Base-by-base conservation (phyloP, 192 early-diverging fungal species). In the Lobosporangium transversale region DNA sequence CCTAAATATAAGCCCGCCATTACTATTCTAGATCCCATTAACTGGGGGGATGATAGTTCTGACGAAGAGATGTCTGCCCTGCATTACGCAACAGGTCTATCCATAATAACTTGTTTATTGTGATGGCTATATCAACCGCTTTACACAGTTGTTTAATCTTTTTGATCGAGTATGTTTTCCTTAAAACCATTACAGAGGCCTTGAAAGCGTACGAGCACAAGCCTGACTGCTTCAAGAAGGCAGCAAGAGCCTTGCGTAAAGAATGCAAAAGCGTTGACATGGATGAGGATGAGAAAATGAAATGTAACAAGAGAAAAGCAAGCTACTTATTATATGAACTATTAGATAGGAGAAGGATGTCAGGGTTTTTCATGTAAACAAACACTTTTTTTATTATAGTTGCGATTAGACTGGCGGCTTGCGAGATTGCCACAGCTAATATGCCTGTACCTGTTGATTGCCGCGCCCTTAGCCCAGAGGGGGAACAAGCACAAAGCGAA, bases 371-470 rank as follows among this genome's bases (percentile, higher is more conserved):
- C 15, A 49, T n/a, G 7, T 7, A 49, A 21, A 49, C 20, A 15
- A 23, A 15, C 8, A 0, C 33, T n/a, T 31, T 37, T 40, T 18
- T 11, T 44, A 17, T 33, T 49, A 3, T 47, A 81, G 80, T 71
- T 37, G 80, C 80, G 2, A 62, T 81, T 18, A 62, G 60, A 14
- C 31, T 81, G 55, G 73, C 80, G 8, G 40, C 40, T 18, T 81
- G 80, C 27, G 74, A 81, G 45, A 73, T 81, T 15, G 64, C 80
- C 17, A 81, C 66, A 17, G 69, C 80, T 29, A 73, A 78, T 60
- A 70, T 78, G 64, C 45, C 58, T 18, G 44, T 65, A 5, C 80
- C 80, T 3, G 35, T 55, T 18, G 80, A 81, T 53, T 81, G 80
- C 33, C 50, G 52, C 11, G 18, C 12, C 0, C 44, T 65, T 20